Evolutionary conservation across 768 basidiomycete species (phyloP), one percentile per base, ranked within the genome.

Genomic region (Mycena latifolia): DNA sequence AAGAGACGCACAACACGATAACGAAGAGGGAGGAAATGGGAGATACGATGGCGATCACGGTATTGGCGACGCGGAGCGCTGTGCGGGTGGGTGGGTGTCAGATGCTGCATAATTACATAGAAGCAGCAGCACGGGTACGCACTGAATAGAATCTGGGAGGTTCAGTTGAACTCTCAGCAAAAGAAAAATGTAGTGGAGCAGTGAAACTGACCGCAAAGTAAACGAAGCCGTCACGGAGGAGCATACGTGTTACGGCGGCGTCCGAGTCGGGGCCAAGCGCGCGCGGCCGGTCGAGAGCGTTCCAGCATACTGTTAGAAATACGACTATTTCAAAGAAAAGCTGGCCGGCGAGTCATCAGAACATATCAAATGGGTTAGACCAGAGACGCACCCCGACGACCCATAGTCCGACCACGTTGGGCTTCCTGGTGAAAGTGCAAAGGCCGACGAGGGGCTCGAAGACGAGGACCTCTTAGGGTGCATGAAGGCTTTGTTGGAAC

Each of bases 271-370:
- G 8, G 9, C 46, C 52, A 3, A 52, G 7, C 1, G 53, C 27
- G 5, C 61, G 61, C 1, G 78, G 78, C 27, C 57, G 68, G 45
- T 76, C 72, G 11, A 77, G 62, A 1, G 71, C 70, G 17, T 78
- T 79, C 76, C 78, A 76, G 11, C 70, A 59, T 1, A 69, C 70
- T 47, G 70, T 72, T 37, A 69, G 7, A 54, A 78, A 78, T 10
- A 79, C 50, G 64, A 79, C 67, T 24, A 73, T 11, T 48, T 79
- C 78, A 15, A 77, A 78, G 1, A 50, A 65, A 3, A 78, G 76
- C 45, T 46, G 43, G 18, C 6, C n/a, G 43, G 6, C 33, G 43
- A 22, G 17, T 15, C 8, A 15, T 39, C n/a, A 45, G 43, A 12
- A 25, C 11, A 7, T 46, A 11, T 2, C 5, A 22, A n/a, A 22